A percentile compares a stretch with the other conserved stretches of the same genome.
These are phyloP conservation scores for Pseudocercospora musae DNA, from an alignment of 2,329 filamentous ascomycete species.

Conservation along the genomic window DNA sequence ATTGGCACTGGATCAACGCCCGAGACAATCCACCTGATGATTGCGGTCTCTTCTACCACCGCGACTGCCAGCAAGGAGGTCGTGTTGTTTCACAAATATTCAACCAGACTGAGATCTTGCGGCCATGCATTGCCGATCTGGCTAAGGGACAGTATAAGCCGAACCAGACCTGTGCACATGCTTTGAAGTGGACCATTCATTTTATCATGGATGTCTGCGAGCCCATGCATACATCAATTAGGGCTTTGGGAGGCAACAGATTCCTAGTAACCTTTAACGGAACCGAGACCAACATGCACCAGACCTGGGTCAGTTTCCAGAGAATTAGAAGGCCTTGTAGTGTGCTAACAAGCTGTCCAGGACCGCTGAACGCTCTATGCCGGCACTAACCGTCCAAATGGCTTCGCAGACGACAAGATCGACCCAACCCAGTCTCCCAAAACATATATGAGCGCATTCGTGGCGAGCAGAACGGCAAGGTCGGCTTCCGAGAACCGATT, in stretches of 20 bases:
- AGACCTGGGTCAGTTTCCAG: slow-evolving; percentile 27
- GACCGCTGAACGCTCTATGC: slow-evolving; percentile 40
- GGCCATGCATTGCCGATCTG: slow-evolving; percentile 35
- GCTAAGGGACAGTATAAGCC: slow-evolving; percentile 28
- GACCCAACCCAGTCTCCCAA: slow-evolving; percentile 38
- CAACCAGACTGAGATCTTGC: slow-evolving; percentile 41
- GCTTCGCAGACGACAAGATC: slow-evolving; percentile 38
- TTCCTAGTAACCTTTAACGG: slow-evolving; percentile 38
- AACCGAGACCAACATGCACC: slow-evolving; percentile 36
- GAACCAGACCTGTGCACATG: slow-evolving; percentile 40
- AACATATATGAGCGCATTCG: slow-evolving; percentile 36
- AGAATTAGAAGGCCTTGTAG: neutral
- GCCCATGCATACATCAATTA: slow-evolving; percentile 41
- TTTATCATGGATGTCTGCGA: slow-evolving; percentile 43
- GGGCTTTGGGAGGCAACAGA: slow-evolving; percentile 39
- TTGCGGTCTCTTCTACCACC: neutral
- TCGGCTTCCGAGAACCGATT: slow-evolving; percentile 35
- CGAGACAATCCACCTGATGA: slow-evolving; percentile 28
- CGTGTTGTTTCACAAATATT: slow-evolving; percentile 43
- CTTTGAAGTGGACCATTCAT: slow-evolving; percentile 43
- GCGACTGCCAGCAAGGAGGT: slow-evolving; percentile 35
- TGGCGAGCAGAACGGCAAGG: slow-evolving; percentile 22
- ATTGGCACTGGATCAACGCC: slow-evolving; percentile 43
- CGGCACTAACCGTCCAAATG: slow-evolving; percentile 33
- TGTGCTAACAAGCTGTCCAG: slow-evolving; percentile 33